Base-by-base conservation (phyloP, 2,329 filamentous ascomycete genomes). In the Xylaria multiplex region DNA sequence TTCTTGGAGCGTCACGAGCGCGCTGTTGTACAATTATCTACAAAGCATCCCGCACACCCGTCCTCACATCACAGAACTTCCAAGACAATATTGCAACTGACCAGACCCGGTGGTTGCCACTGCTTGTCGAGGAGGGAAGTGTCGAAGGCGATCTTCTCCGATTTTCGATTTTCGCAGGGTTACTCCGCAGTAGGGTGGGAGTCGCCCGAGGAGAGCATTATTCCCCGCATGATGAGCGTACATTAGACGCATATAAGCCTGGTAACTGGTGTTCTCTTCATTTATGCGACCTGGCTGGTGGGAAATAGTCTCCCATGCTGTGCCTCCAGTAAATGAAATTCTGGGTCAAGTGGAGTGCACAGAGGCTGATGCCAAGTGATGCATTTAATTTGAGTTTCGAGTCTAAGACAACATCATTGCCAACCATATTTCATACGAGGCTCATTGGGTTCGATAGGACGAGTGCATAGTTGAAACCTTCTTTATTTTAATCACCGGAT, bases 111-210 rank as follows among this genome's bases (percentile, higher is more conserved):
- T 11, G 11, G 27, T 19, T 19, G 50, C 30, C 40, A 40, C 16
- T 6, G 48, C 43, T 59, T 32, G 53, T 59, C 22, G 14, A 59
- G 64, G 62, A 19, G 24, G 24, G 65, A 61, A 59, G 30, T 19
- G 35, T 60, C 43, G 48, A 19, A 43, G 62, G 55, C 42, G 59
- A 69, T 63, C 43, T 24, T 50, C 61, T 59, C 57, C 58, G 57
- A 64, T 58, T 50, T 66, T 71, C 52, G 62, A 66, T 58, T 50
- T 65, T 71, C 61, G 55, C 71, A 72, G 67, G 70, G 71, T 68
- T 73, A 68, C 70, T 72, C 71, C 70, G 58, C 71, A 71, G 55
- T 49, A 67, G 58, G 45, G 63, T 68, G n/a, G 49, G 61, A 65
- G 37, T 68, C 22, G 40, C 55, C 62, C 46, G 42, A 59, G 62